phyloP scores from a whole-genome alignment of 176 grass and related monocot species.

The Triticum turgidum region DNA sequence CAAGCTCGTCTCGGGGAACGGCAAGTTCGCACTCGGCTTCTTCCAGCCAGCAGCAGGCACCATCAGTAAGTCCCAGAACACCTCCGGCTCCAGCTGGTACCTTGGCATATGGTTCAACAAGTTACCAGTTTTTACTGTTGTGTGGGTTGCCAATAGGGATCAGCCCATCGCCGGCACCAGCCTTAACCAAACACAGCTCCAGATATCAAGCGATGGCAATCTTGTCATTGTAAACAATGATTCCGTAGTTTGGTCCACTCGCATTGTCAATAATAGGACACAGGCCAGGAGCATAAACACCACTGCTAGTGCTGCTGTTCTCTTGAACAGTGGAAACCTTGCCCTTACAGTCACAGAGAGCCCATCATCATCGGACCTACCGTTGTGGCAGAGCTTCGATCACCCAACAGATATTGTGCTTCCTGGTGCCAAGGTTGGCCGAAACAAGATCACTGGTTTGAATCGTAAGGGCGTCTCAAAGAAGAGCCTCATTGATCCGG shows the following conservation, averaged over 20 bases:
- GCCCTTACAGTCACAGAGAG: not conserved
- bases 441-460: not conserved
- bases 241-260: not conserved
- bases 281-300: not conserved
- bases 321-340: not conserved
- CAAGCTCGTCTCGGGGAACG: conserved; percentile 40
- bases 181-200: not conserved
- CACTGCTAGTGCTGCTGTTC: not conserved
- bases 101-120: not conserved
- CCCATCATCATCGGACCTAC: not conserved
- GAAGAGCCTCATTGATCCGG: not conserved
- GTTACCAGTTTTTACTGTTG: not conserved
- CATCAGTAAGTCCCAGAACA: not conserved
- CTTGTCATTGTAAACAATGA: not conserved
- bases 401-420: not conserved
- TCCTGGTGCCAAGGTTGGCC: not conserved
- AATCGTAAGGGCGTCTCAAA: not conserved
- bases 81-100: not conserved
- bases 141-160: not conserved
- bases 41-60: conserved; percentile 26
- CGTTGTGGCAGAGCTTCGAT: not conserved
- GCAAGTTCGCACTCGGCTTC: conserved; percentile 57
- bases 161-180: not conserved
- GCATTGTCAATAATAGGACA: not conserved
- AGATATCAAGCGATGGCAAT: not conserved